These are phyloP conservation scores for Chlorella sp. DNA, from an alignment of 139 green algal genomes.

Conservation along the genomic window DNA sequence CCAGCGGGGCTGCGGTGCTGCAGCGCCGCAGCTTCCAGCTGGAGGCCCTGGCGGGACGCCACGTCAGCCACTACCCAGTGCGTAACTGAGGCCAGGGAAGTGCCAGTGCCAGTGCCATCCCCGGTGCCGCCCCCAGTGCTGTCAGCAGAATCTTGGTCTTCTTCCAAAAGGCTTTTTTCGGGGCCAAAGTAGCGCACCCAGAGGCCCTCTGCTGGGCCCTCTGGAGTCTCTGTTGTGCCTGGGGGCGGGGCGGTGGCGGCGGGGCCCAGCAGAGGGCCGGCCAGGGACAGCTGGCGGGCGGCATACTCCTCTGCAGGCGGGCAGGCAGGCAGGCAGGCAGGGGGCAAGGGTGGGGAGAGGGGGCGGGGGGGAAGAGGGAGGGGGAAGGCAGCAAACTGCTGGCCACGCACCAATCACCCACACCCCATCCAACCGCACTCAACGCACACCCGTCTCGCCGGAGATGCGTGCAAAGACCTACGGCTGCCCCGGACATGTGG, in stretches of 20 bases:
- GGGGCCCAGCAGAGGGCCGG: conserved; percentile 3
- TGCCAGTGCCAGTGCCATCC: too few species aligned
- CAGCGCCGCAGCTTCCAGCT: conserved; percentile 38
- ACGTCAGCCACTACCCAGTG: conserved; percentile 78
- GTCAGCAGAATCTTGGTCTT: conserved; percentile 23
- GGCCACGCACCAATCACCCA: too few species aligned
- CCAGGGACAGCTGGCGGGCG: conserved; percentile 27
- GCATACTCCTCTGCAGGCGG: conserved; percentile 9
- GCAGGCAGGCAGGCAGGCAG: not conserved
- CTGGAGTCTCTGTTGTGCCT: not conserved
- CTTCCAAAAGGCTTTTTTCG: not conserved
- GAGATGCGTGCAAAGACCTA: too few species aligned
- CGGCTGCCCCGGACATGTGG: too few species aligned
- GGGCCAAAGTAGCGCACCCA: conserved; percentile 31
- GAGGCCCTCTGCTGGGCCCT: not conserved
- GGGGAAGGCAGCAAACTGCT: not conserved
- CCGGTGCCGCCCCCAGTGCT: not conserved
- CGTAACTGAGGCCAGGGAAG: conserved; percentile 55
- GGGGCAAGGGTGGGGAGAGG: not conserved
- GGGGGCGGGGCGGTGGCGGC: not conserved
- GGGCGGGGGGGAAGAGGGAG: not conserved
- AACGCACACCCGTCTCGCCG: too few species aligned
- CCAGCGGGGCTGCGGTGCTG: conserved; percentile 23
- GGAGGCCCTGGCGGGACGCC: conserved; percentile 2
- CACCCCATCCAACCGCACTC: too few species aligned